Evolutionary conservation across 805 yeast species (phyloP), one percentile per base, ranked within the genome.

Genomic region (Ogataea siamensis): DNA sequence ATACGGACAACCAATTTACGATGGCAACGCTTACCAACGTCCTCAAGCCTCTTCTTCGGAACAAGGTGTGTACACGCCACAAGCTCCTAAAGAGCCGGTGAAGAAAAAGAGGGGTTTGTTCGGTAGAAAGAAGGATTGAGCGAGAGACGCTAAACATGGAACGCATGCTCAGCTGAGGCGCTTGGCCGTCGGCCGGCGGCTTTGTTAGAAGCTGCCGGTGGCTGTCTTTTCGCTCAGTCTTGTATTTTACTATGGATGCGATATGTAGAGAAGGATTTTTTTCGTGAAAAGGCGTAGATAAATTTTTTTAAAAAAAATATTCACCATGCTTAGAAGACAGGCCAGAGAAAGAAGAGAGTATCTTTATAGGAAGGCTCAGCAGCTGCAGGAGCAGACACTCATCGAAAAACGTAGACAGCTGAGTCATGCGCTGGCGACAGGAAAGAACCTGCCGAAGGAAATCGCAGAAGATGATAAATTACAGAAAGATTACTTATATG

Each of bases 321-420:
- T n/a, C 13, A 24, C 2, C 10, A 73, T 74, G 96, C 64, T 87
- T 40, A 78, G 99, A 64, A 78, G 87, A 69, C 95, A 91, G 57
- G 97, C 98, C 6, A 80, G 99, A 66, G 97, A 93, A 62, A 77
- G 99, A 67, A 78, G 95, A 62, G 98, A 93, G 57, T 93, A 89
- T 55, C 70, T 93, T 18, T 93, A 86, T 67, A 75, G 87, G 35
- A 88, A 89, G 59, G 86, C 96, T 0, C 78, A 86, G 34, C 93
- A 87, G 58, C 73, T 91, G 23, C 96, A 93, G 60, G 98, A 93
- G 49, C 83, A 95, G 8, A 77, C 83, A 15, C 71, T 84, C 29
- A 83, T 83, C 13, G 91, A 86, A 55, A 91, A 91, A 61, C 73
- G 98, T 50, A 94, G 84, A 56, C 84, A 82, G 53, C 69, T 93